A percentile compares a stretch with the other conserved stretches of the same genome.
phyloP scores from a whole-genome alignment of 768 basidiomycete genomes.

The Psilocybe subaeruginosa region DNA sequence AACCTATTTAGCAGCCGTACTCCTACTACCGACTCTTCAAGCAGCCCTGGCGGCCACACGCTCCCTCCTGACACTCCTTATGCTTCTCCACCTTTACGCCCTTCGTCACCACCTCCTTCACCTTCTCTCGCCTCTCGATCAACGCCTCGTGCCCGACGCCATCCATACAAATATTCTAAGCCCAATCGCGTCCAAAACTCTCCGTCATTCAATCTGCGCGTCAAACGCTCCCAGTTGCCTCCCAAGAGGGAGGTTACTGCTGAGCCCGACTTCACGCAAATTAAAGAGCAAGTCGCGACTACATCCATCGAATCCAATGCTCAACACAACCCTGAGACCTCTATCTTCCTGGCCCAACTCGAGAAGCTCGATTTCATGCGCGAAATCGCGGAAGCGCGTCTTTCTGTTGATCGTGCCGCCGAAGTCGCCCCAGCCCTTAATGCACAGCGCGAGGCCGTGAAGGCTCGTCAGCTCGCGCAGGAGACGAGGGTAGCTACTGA shows the following conservation, averaged over 20 bases:
- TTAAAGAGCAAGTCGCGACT: background rate
- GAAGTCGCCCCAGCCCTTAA: background rate
- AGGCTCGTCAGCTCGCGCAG: background rate
- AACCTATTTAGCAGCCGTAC: background rate
- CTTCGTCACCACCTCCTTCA: background rate
- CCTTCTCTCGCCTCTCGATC: background rate
- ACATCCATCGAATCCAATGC: background rate
- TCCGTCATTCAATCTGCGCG: background rate
- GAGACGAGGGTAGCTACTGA: background rate
- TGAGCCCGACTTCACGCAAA: background rate
- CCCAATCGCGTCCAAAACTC: background rate
- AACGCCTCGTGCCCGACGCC: background rate
- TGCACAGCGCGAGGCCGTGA: background rate
- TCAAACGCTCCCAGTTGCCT: background rate
- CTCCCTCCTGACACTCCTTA: background rate
- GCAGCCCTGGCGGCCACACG: background rate
- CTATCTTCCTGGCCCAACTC: background rate
- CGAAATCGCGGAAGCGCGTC: background rate
- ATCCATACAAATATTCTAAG: background rate
- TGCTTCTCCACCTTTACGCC: background rate
- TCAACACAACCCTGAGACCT: background rate
- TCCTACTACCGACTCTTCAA: background rate
- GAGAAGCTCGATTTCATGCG: slow-evolving; percentile 1
- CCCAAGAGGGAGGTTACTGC: background rate
- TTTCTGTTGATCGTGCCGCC: background rate